Base-by-base conservation (phyloP, 805 yeast species). In the Tetrapisispora fleetii region DNA sequence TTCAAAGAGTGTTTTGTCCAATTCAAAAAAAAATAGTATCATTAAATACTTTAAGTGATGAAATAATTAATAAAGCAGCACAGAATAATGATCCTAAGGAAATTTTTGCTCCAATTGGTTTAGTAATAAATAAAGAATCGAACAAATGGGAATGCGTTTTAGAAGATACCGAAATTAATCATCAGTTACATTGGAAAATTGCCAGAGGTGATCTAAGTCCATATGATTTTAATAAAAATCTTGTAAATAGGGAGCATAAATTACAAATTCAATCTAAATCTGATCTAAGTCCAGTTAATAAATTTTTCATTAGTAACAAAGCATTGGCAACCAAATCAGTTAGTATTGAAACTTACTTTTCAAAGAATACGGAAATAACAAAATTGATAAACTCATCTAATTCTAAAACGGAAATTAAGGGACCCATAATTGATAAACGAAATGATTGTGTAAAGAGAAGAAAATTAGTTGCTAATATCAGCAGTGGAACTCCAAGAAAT, bases 1-100 rank as follows among this genome's bases (percentile, higher is more conserved):
- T 72, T 62, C 97, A 89, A 63, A 75, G 95, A 52, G 97, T 93
- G 1, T 91, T 79, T 65, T 78, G 90, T 61, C 95, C 96, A 0
- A 45, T 63, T 1, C 52, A 59, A 1, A 57, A 72, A 38, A 46
- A 57, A 37, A 67, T 87, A n/a, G 72, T 74, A 1, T 78, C 86
- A 33, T 69, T 91, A 54, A 79, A 77, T 55, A 76, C 74, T 3
- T 68, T 82, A 13, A 81, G 84, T 0, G 67, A 63, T 0, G 68
- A 62, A 3, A 58, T 60, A 5, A 47, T 59, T 2, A 46, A 56
- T 1, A 47, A 32, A 6, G 27, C 42, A 11, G 24, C 40, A 9
- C 19, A 22, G 19, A 19, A 28, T 7, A 36, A 45, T 33, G 24
- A 59, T 62, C 6, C 10, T 3, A 56, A 56, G 19, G 56, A 63